These are phyloP conservation scores for Mucor indicus DNA, from an alignment of 371 early-diverging fungal genomes.

Conservation along the genomic window DNA sequence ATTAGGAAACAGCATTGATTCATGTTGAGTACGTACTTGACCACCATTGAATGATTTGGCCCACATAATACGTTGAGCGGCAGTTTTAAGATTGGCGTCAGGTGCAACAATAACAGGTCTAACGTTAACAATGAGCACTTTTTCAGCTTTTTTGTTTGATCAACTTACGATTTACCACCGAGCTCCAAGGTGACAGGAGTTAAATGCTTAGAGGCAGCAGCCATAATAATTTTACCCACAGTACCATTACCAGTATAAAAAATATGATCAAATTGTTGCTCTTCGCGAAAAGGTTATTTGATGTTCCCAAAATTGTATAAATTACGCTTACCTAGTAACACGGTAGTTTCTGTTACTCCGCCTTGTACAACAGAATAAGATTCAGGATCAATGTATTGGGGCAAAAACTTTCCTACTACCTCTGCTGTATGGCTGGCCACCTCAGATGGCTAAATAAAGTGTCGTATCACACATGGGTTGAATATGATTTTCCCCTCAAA, in stretches of 20 bases:
- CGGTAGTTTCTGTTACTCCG: conserved; percentile 68
- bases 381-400: conserved; percentile 71
- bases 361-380: conserved; percentile 75
- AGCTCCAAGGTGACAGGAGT: conserved; percentile 85
- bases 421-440: conserved; percentile 66
- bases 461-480: not conserved
- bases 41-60: conserved; percentile 81
- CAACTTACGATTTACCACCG: conserved; percentile 78
- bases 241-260: conserved; percentile 89
- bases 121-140: not conserved
- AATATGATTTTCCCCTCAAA: too few relatives aligned
- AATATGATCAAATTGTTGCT: conserved; percentile 78
- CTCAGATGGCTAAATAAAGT: conserved; percentile 70
- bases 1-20: too few relatives aligned
- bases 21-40: conserved; percentile 39
- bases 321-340: conserved; percentile 60
- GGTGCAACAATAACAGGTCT: conserved; percentile 74
- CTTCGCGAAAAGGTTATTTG: too few relatives aligned
- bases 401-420: conserved; percentile 56
- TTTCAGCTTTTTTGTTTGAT: not conserved
- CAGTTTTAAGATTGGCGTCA: conserved; percentile 60
- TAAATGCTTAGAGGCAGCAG: conserved; percentile 74
- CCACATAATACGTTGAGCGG: conserved; percentile 74
- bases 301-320: too few relatives aligned
- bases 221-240: conserved; percentile 79